Evolutionary conservation across 2,329 filamentous ascomycete genomes (phyloP).

Genomic region (Uncinocarpus reesii): DNA sequence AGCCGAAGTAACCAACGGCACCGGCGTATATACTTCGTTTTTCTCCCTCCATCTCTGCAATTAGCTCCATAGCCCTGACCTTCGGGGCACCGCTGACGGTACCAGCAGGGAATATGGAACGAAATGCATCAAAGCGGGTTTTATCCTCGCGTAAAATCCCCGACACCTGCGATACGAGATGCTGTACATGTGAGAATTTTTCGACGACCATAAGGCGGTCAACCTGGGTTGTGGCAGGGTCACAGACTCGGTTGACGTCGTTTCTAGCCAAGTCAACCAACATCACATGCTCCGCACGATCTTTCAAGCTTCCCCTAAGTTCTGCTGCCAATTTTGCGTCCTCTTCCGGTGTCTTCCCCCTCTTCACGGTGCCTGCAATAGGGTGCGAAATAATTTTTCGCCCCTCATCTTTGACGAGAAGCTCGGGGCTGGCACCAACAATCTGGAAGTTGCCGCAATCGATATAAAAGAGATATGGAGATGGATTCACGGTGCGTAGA

Average conservation of each 20-base stretch:
- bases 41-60: constrained; percentile 85
- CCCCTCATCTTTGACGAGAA: constrained; percentile 81
- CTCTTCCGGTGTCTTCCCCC: constrained; percentile 69
- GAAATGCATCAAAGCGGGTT: constrained; percentile 89
- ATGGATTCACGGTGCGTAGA: constrained; percentile 92
- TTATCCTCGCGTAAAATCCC: constrained; percentile 73
- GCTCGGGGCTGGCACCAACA: constrained; percentile 85
- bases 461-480: constrained; percentile 93
- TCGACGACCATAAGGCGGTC: constrained; percentile 91
- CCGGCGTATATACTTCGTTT: constrained; percentile 93
- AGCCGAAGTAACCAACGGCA: constrained; percentile 94
- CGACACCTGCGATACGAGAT: constrained; percentile 90
- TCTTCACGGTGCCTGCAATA: constrained; percentile 89
- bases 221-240: constrained; percentile 78
- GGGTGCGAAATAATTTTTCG: constrained; percentile 90
- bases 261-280: constrained; percentile 91
- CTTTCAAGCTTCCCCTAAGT: constrained; percentile 71
- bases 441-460: constrained; percentile 89
- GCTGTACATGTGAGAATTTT: constrained; percentile 93
- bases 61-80: constrained; percentile 92
- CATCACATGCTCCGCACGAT: constrained; percentile 94
- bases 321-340: constrained; percentile 70
- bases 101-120: constrained; percentile 91
- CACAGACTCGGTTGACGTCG: constrained; percentile 91
- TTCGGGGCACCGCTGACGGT: constrained; percentile 94